Percentiles rank a stretch among this genome's conserved stretches.
Conservation (phyloP, 768 basidiomycete genomes). For the Podaxis carcinomalis region DNA sequence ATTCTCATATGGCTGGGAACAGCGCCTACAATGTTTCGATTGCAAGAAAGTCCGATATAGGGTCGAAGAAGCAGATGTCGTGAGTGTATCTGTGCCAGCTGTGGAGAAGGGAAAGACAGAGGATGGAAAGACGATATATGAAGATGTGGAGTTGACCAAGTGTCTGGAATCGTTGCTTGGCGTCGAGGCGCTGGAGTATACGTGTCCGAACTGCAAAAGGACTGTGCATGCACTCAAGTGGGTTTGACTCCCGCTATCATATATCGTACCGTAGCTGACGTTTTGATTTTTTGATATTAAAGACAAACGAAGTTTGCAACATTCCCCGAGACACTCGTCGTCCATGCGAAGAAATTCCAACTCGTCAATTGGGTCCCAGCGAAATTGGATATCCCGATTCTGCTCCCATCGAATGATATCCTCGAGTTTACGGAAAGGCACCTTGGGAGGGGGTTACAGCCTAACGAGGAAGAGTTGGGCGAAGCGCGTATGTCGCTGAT, state of each 20-base stretch:
- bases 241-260: constrained; percentile 19
- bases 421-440: constrained; percentile 59
- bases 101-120: constrained; percentile 47
- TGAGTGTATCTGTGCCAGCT: constrained; percentile 80
- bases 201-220: constrained; percentile 69
- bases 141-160: constrained; percentile 52
- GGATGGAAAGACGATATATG: constrained; percentile 61
- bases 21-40: constrained; percentile 74
- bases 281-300: neutral
- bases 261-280: neutral
- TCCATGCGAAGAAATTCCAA: constrained; percentile 94
- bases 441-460: constrained; percentile 66
- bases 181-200: constrained; percentile 71
- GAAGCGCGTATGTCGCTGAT: constrained; percentile 38
- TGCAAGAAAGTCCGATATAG: constrained; percentile 84
- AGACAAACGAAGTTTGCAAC: constrained; percentile 78
- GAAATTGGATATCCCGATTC: constrained; percentile 92
- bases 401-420: constrained; percentile 53
- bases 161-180: constrained; percentile 61
- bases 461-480: constrained; percentile 65
- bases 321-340: constrained; percentile 82
- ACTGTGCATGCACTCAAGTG: constrained; percentile 73
- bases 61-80: constrained; percentile 67
- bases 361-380: constrained; percentile 95
- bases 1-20: constrained; percentile 83